A percentile compares a stretch with the other conserved stretches of the same genome.
Conservation (phyloP, 73 alveolate species). For the Paramecium octaurelia region DNA sequence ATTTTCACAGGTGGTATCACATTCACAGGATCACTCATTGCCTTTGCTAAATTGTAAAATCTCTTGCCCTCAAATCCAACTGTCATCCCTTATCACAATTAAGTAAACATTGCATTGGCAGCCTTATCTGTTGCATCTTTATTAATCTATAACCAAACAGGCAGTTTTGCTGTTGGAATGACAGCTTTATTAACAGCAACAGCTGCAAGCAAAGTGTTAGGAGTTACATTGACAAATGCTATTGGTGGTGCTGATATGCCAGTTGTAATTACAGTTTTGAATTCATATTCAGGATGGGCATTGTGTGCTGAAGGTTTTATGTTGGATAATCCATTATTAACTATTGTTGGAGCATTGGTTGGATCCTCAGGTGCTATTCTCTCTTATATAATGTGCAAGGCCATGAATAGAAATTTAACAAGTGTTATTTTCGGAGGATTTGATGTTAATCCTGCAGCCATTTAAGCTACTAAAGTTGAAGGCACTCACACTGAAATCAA, state of each 20-base stretch:
- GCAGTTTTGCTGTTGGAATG: constrained; percentile 57
- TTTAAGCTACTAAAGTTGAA: not conserved
- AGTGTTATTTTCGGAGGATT: constrained; percentile 70
- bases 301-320: constrained; percentile 80
- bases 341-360: constrained; percentile 79
- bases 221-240: constrained; percentile 71
- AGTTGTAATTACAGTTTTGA: constrained; percentile 82
- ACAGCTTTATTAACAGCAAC: constrained; percentile 62
- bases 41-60: constrained; percentile 70
- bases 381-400: constrained; percentile 81
- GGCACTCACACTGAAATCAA: constrained; percentile 54
- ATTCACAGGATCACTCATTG: constrained; percentile 75
- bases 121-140: not conserved
- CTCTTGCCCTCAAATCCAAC: constrained; percentile 31
- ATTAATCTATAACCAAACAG: not conserved
- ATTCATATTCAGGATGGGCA: constrained; percentile 83
- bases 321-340: constrained; percentile 69
- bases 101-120: constrained; percentile 35
- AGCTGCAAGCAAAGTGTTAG: constrained; percentile 65
- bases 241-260: constrained; percentile 96
- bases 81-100: not conserved
- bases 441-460: constrained; percentile 49
- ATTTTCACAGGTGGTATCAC: constrained; percentile 71
- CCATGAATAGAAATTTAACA: constrained; percentile 74
- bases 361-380: constrained; percentile 86